These are phyloP conservation scores for Diplodia mutila DNA, from an alignment of 2,329 filamentous ascomycete genomes.

Conservation along the genomic window DNA sequence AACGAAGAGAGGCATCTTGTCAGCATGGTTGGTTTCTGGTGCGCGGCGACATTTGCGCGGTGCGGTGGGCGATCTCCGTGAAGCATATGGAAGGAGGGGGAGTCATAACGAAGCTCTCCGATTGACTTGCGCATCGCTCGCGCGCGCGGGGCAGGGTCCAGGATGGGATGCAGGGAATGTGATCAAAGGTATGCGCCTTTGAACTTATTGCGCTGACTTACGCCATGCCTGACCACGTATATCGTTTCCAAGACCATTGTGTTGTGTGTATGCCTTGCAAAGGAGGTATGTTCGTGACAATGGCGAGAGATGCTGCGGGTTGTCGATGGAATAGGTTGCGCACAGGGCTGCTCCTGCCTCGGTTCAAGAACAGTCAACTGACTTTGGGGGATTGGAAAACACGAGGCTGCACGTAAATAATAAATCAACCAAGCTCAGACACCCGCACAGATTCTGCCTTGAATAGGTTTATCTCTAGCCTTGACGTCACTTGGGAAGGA, in stretches of 20 bases:
- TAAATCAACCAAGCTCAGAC: not conserved
- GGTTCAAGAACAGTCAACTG: conserved; percentile 10
- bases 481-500: conserved; percentile 17
- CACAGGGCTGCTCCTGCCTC: conserved; percentile 20
- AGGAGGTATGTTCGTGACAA: not conserved
- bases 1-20: not conserved
- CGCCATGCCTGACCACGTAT: conserved; percentile 55
- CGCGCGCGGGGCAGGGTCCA: conserved; percentile 4
- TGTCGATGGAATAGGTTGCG: conserved; percentile 1
- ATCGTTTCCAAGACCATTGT: conserved; percentile 51
- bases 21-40: conserved; percentile 29
- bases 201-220: conserved; percentile 41
- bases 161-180: conserved; percentile 15
- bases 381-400: not conserved
- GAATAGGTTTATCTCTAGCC: not conserved
- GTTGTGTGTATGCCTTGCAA: not conserved
- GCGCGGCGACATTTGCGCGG: not conserved
- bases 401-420: not conserved
- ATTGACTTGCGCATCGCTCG: not conserved
- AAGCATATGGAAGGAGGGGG: not conserved
- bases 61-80: not conserved
- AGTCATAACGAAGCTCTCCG: conserved; percentile 26
- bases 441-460: conserved; percentile 4
- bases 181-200: not conserved
- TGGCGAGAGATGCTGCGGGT: conserved; percentile 12